Evolutionary conservation across 164 flowering plant species (phyloP).

Genomic region (Tetrastigma voinierianum): DNA sequence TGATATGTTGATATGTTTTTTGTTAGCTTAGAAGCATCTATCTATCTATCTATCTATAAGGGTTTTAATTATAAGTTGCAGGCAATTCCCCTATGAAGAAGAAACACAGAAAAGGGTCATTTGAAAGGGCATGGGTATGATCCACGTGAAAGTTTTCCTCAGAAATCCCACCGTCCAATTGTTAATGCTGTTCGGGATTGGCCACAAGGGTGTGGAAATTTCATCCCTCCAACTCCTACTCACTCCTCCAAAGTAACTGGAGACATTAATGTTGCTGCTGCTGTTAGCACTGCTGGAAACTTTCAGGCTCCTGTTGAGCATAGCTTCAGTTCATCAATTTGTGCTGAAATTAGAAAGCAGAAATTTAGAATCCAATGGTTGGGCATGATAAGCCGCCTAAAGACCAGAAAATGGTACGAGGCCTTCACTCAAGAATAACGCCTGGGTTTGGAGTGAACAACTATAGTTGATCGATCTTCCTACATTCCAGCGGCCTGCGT

Average conservation of each 20-base stretch:
- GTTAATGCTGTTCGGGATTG: not conserved
- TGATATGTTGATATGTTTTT: too few species aligned
- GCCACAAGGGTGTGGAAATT: not conserved
- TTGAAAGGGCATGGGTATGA: not conserved
- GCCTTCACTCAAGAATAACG: constrained; percentile 8
- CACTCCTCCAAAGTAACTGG: not conserved
- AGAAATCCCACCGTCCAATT: not conserved
- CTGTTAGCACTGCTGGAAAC: not conserved
- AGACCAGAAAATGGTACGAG: constrained; percentile 13
- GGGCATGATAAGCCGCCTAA: constrained; percentile 1
- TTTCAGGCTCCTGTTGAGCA: not conserved
- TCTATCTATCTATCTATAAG: constrained; percentile 1
- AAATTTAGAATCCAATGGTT: not conserved
- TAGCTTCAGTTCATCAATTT: not conserved
- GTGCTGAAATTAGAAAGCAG: not conserved
- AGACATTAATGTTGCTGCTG: not conserved
- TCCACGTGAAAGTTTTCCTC: not conserved
- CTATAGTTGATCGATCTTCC: too few species aligned
- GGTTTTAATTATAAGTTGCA: not conserved
- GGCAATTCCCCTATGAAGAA: not conserved
- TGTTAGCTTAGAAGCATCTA: not conserved
- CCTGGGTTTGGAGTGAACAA: too few species aligned
- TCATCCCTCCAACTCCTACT: not conserved
- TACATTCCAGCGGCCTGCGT: too few species aligned
- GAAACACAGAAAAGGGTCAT: not conserved